Evolutionary conservation across 257 asterid species (phyloP).

Genomic region (Linaria vulgaris): DNA sequence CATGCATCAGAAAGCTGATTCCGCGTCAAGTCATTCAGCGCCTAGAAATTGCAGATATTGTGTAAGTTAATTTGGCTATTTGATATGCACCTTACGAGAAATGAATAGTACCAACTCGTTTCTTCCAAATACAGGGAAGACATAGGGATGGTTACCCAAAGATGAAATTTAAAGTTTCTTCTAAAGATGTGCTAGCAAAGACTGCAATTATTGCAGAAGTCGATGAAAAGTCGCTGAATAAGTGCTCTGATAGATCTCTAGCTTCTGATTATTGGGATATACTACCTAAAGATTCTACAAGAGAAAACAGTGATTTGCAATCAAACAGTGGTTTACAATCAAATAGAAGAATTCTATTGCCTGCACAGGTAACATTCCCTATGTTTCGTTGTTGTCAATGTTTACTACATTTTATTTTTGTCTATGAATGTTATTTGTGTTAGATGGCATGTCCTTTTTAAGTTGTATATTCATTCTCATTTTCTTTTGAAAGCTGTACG

Average conservation of each 20-base stretch:
- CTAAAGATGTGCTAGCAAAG: constrained; percentile 66
- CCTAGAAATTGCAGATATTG: constrained; percentile 70
- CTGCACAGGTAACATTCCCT: constrained; percentile 65
- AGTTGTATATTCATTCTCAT: constrained; percentile 9
- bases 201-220: constrained; percentile 78
- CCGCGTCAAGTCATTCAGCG: constrained; percentile 31
- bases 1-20: constrained; percentile 48
- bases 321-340: constrained; percentile 33
- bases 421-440: too few relatives aligned
- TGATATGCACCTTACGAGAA: constrained; percentile 21
- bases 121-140: constrained; percentile 58
- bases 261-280: constrained; percentile 89
- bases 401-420: neutral
- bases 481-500: neutral
- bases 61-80: constrained; percentile 57
- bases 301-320: constrained; percentile 33
- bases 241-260: constrained; percentile 29
- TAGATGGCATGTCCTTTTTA: neutral
- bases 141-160: constrained; percentile 55
- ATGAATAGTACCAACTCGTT: constrained; percentile 30
- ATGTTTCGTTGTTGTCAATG: constrained; percentile 23
- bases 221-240: constrained; percentile 31
- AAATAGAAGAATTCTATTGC: constrained; percentile 57
- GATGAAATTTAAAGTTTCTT: constrained; percentile 72
- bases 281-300: constrained; percentile 59